Base-by-base conservation (phyloP, 345 rosid genomes). In the Geranium brycei region DNA sequence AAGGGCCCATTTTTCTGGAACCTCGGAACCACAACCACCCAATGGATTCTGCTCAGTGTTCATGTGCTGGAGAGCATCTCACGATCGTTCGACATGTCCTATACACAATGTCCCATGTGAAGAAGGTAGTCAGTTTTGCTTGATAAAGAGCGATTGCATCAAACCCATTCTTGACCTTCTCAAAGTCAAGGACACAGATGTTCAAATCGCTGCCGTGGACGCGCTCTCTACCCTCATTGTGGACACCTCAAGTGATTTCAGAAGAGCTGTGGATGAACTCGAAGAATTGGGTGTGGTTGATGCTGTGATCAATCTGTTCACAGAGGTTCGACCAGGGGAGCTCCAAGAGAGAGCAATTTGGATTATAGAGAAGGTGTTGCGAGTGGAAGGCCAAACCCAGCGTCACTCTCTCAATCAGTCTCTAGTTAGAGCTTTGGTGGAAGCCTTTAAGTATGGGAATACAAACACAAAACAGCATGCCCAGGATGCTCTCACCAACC, bases 401-500 rank as follows among this genome's bases (percentile, higher is more conserved):
- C 60, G 3, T 14, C 61, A 68, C 67, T 77, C 76, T 0, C 79
- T 72, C 61, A 68, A 80, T 66, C 81, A 72, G 53, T n/a, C 75
- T 41, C 69, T 77, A 2, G 72, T 77, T 35, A 72, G 79, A 47
- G 79, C 81, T 51, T 69, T 80, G 70, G 75, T 80, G 1, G 81
- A 77, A 64, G 79, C 81, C 15, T 75, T 75, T 23, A 77, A 66
- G 72, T 68, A 72, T 31, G 79, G 81, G 12, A 80, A 75, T 68
- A 55, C 69, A 16, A 73, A 77, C 30, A 40, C 79, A 30, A 70
- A 57, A 62, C 56, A 73, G 62, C 69, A 77, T 62, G 77, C 81
- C 58, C 81, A 66, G 66, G 66, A 70, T 59, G 80, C 82, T 38
- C 77, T 80, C n/a, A 80, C 84, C 61, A 73, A 64, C 65, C 78